Evolutionary conservation across 768 basidiomycete species (phyloP).

Genomic region (Mycena indigotica): DNA sequence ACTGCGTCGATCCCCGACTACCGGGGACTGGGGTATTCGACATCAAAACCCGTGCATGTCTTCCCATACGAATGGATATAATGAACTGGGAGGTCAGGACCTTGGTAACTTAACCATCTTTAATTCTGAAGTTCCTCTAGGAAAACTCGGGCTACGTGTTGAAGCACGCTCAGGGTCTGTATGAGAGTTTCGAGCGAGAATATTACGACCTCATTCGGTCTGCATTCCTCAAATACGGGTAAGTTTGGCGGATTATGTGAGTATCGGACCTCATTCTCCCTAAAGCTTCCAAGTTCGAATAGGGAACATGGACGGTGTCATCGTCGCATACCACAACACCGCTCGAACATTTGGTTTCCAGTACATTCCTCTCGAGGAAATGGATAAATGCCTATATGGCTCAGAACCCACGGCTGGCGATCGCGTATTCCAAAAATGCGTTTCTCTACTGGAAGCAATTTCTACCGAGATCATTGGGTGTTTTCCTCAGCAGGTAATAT

Average conservation of each 20-base stretch:
- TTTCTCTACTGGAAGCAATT: conserved; percentile 69
- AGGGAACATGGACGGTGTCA: conserved; percentile 94
- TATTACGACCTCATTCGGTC: conserved; percentile 93
- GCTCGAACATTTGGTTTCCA: conserved; percentile 90
- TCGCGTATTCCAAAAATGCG: conserved; percentile 73
- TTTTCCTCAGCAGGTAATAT: conserved; percentile 68
- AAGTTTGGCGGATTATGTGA: background rate
- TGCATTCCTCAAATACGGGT: conserved; percentile 94
- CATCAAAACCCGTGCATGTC: conserved; percentile 89
- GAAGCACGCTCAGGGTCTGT: conserved; percentile 56
- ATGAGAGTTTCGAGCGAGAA: conserved; percentile 88
- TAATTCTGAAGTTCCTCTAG: conserved; percentile 35
- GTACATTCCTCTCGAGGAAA: conserved; percentile 83
- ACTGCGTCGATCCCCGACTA: conserved; percentile 77
- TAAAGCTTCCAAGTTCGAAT: conserved; percentile 91
- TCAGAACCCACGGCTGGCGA: conserved; percentile 55
- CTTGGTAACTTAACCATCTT: background rate
- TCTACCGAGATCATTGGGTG: conserved; percentile 55
- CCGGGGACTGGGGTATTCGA: conserved; percentile 95
- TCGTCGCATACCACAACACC: conserved; percentile 88
- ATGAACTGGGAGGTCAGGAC: conserved; percentile 71
- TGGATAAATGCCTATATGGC: conserved; percentile 84
- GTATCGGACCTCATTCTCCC: background rate
- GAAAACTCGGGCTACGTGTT: conserved; percentile 84
- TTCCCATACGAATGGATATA: conserved; percentile 82